phyloP scores from a whole-genome alignment of 768 basidiomycete species.

The Amanita pallidorosea region DNA sequence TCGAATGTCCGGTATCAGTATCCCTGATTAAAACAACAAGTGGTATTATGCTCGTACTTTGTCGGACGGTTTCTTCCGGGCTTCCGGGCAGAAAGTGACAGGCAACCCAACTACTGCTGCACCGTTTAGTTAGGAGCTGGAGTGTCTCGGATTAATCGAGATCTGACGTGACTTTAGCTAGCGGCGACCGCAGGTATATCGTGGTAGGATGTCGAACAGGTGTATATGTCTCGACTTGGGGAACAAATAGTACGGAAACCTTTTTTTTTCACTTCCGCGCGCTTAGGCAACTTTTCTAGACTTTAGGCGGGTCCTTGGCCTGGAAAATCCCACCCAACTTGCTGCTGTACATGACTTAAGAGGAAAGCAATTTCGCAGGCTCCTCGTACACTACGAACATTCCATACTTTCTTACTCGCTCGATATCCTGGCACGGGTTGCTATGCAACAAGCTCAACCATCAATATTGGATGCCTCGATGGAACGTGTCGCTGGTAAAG shows the following conservation, averaged over 20 bases:
- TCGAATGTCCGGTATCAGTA: not conserved
- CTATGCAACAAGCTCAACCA: conserved; percentile 33
- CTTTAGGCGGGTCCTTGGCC: conserved; percentile 45
- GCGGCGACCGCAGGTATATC: conserved; percentile 42
- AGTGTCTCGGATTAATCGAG: not conserved
- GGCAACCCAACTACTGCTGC: conserved; percentile 53
- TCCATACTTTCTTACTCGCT: conserved; percentile 58
- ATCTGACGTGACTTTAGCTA: conserved; percentile 22
- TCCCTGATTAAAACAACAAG: conserved; percentile 24
- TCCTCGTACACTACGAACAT: conserved; percentile 53
- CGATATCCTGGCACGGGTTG: conserved; percentile 55
- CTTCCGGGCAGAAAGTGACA: conserved; percentile 28
- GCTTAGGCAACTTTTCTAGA: conserved; percentile 23
- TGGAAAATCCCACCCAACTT: conserved; percentile 39
- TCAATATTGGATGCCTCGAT: conserved; percentile 42
- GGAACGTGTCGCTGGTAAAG: conserved; percentile 50
- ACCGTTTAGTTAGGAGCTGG: conserved; percentile 45
- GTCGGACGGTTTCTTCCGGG: conserved; percentile 53
- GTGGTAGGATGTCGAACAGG: conserved; percentile 60
- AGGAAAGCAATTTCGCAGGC: conserved; percentile 43
- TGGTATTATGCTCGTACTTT: conserved; percentile 54
- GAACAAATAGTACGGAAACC: conserved; percentile 37
- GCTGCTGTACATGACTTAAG: conserved; percentile 38
- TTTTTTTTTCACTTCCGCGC: not conserved
- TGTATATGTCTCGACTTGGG: conserved; percentile 50